A percentile compares a stretch with the other conserved stretches of the same genome.
These are phyloP conservation scores for Hanseniaspora clermontiae DNA, from an alignment of 805 yeast genomes.

Conservation along the genomic window DNA sequence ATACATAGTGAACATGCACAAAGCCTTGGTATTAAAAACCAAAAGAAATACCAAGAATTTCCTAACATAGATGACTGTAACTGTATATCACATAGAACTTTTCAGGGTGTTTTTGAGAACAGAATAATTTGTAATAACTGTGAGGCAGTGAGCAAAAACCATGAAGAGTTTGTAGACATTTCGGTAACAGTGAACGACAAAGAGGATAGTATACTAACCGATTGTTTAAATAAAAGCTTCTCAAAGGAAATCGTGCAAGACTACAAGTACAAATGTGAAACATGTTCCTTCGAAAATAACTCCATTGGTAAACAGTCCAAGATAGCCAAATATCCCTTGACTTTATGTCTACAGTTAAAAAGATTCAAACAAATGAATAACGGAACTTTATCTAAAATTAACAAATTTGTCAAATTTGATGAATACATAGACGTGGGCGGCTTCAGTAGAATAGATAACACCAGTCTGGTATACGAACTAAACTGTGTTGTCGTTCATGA, in stretches of 20 bases:
- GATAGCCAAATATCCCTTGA: conserved; percentile 59
- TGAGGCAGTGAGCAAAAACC: conserved; percentile 41
- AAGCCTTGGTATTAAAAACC: conserved; percentile 14
- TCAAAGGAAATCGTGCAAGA: conserved; percentile 58
- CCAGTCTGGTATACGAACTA: conserved; percentile 52
- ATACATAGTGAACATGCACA: conserved; percentile 39
- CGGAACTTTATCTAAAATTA: conserved; percentile 52
- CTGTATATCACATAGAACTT: conserved; percentile 73
- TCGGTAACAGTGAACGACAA: conserved; percentile 38
- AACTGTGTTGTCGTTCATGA: conserved; percentile 80
- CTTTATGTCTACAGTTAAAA: conserved; percentile 74
- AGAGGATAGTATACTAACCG: conserved; percentile 31
- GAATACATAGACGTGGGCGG: conserved; percentile 56
- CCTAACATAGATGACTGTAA: conserved; percentile 33
- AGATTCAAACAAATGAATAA: conserved; percentile 36
- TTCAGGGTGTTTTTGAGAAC: conserved; percentile 73
- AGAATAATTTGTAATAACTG: conserved; percentile 66
- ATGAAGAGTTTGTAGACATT: conserved; percentile 83
- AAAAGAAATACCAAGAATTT: conserved; percentile 14
- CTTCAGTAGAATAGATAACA: conserved; percentile 27
- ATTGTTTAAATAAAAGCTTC: conserved; percentile 69
- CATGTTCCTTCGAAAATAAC: conserved; percentile 41
- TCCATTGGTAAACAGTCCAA: conserved; percentile 62
- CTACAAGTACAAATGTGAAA: conserved; percentile 54
- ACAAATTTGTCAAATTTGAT: conserved; percentile 62